Evolutionary conservation across 495 filamentous ascomycete species (phyloP), one percentile per base, ranked within the genome.

Genomic region (Lophiotrema nucula): DNA sequence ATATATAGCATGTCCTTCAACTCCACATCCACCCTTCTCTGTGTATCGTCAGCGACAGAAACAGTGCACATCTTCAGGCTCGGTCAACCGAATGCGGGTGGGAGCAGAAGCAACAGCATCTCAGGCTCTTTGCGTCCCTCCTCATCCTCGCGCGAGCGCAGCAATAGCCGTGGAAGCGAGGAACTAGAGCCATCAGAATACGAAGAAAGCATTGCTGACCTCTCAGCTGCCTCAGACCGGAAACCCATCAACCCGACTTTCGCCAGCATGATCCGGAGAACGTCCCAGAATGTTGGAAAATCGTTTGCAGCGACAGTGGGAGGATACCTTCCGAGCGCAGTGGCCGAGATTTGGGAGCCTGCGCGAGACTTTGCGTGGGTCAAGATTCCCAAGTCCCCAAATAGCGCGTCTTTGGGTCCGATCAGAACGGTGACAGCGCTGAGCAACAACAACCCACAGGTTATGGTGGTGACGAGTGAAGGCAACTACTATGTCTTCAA

Each of bases 1-100:
- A 97, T 98, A 56, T 96, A 88, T 72, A 95, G 90, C 83, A 97
- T 98, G 93, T 93, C 90, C n/a, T 98, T 97, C 77, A 98, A 98
- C 70, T 81, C 89, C 15, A 91, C 87, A 27, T 95, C 90, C 3
- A 93, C 92, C 5, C 79, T 98, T 2, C 84, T 98, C 31, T 96
- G 90, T 65, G 91, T 97, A 51, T 97, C 92, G 12, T 97, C 92
- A 10, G 90, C 90, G 1, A 92, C 91, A 0, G 95, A 98, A 66
- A 98, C 93, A 12, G 87, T 98, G n/a, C 93, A 98, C 67, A 85
- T 98, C 46, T 98, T 97, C 73, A 89, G 92, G 38, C 76, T 97
- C 39, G 78, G 77, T 15, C 67, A 75, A 6, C 74, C 75, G 18
- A 60, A 59, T 33, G 66, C 58, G n/a, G 54, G 64, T 37, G 46